phyloP scores from a whole-genome alignment of 345 rosid genomes.

The Aethionema arabicum region DNA sequence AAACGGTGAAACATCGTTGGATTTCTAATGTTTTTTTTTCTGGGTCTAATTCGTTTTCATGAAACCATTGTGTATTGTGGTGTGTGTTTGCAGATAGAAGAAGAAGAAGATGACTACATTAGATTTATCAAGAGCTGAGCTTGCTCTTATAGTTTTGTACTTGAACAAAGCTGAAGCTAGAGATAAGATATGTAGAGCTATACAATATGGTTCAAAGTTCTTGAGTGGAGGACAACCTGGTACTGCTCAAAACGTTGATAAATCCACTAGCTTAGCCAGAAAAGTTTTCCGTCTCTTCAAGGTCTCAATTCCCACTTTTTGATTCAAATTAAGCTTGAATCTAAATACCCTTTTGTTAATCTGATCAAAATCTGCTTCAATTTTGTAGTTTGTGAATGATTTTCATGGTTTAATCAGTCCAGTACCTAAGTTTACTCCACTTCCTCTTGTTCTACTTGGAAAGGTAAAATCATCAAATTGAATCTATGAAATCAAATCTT shows the following conservation, averaged over 20 bases:
- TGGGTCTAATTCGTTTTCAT: neutral
- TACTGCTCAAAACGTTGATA: constrained; percentile 90
- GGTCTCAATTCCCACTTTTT: constrained; percentile 38
- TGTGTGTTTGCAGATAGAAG: constrained; percentile 33
- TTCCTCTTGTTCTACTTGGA: constrained; percentile 82
- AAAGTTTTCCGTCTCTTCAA: constrained; percentile 97
- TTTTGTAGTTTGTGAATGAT: constrained; percentile 82
- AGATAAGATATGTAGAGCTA: constrained; percentile 99
- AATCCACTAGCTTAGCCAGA: constrained; percentile 91
- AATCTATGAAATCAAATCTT: constrained; percentile 13
- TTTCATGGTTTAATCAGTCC: constrained; percentile 88
- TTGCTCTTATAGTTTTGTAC: constrained; percentile 76
- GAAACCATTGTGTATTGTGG: constrained; percentile 23
- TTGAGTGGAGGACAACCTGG: constrained; percentile 90
- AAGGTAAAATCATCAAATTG: constrained; percentile 49
- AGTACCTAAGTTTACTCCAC: constrained; percentile 82
- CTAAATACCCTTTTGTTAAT: constrained; percentile 7
- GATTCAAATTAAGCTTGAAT: neutral
- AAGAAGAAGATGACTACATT: constrained; percentile 56
- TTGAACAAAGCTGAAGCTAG: constrained; percentile 98
- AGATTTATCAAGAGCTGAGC: constrained; percentile 82
- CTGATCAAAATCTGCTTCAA: neutral
- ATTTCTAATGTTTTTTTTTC: neutral
- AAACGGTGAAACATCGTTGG: too few relatives aligned
- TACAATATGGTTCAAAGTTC: constrained; percentile 94